Base-by-base conservation (phyloP, 2,329 filamentous ascomycete species). In the Penicillium sp. region DNA sequence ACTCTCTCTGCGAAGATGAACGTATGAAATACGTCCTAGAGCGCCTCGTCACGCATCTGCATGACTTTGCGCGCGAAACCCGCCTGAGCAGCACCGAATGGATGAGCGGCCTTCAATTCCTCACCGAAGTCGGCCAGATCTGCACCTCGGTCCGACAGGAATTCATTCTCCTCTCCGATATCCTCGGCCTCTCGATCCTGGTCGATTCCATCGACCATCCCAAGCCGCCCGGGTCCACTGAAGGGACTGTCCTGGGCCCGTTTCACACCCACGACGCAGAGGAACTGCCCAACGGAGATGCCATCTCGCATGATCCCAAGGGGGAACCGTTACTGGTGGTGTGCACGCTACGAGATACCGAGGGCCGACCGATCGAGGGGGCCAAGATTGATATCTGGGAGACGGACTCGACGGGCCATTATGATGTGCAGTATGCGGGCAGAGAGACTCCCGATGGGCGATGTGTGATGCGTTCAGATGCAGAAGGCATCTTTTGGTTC, bases 381-480 rank as follows among this genome's bases (percentile, higher is more conserved):
- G 86, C 84, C 28, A 87, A 83, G 63, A 78, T 91, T 52, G 87
- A 93, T 66, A 84, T 93, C 55, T 93, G 88, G 88, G 87, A 91
- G 71, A 89, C 87, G 7, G 88, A 91, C 65, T 83, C 79, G 49
- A 80, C 81, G n/a, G 88, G 88, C 8, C 81, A 84, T 61, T 93
- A 93, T 64, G 88, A 93, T 63, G 86, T 91, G 51, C 87, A 93
- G 68, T 83, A 89, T 64, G 73, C 79, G 0, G 79, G 80, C 37
- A 74, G 83, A 3, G 68, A 76, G 6, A 76, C 74, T 1, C 85
- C 86, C 0, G 85, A 88, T 70, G 86, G 88, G 41, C 75, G 88
- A 37, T 86, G 85, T 48, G 76, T 91, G 48, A 77, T 89, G 74
- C 70, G 70, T 37, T 85, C 77, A 51, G 87, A 91, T 57, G 73